These are phyloP conservation scores for Apiotrichum montevideense DNA, from an alignment of 1,284 basidiomycete genomes.

Conservation along the genomic window DNA sequence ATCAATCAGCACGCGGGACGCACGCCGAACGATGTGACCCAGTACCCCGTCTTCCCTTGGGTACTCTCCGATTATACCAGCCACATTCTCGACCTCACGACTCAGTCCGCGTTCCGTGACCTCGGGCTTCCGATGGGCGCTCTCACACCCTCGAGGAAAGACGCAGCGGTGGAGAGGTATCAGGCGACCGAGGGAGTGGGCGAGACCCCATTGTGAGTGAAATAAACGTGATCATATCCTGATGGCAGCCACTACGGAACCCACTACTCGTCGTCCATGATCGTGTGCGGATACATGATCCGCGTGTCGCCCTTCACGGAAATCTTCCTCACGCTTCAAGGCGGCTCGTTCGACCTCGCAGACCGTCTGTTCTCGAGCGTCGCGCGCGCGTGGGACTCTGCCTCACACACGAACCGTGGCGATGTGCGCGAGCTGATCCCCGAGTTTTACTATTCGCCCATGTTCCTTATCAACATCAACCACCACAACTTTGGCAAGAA, in stretches of 20 bases:
- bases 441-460: slow-evolving; percentile 66
- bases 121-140: slow-evolving; percentile 88
- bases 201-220: slow-evolving; percentile 62
- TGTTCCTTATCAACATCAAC: slow-evolving; percentile 52
- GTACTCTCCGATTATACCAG: slow-evolving; percentile 81
- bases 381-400: slow-evolving; percentile 72
- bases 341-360: slow-evolving; percentile 93
- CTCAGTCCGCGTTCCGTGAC: slow-evolving; percentile 60
- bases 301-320: slow-evolving; percentile 82
- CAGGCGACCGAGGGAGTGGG: slow-evolving; percentile 69
- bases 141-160: slow-evolving; percentile 63
- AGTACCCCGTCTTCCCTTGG: slow-evolving; percentile 90
- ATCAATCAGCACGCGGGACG: slow-evolving; percentile 82
- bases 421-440: slow-evolving; percentile 93
- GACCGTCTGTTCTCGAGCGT: slow-evolving; percentile 85
- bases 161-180: slow-evolving; percentile 70
- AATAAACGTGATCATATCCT: no score
- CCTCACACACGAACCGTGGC: slow-evolving; percentile 76
- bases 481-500: slow-evolving; percentile 78
- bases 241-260: slow-evolving; percentile 65
- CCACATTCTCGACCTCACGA: slow-evolving; percentile 62
- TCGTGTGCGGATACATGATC: slow-evolving; percentile 90
- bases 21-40: slow-evolving; percentile 87
- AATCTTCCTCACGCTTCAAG: slow-evolving; percentile 70
- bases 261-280: slow-evolving; percentile 95